phyloP scores from a whole-genome alignment of 805 yeast species.

The Candida easanensis region DNA sequence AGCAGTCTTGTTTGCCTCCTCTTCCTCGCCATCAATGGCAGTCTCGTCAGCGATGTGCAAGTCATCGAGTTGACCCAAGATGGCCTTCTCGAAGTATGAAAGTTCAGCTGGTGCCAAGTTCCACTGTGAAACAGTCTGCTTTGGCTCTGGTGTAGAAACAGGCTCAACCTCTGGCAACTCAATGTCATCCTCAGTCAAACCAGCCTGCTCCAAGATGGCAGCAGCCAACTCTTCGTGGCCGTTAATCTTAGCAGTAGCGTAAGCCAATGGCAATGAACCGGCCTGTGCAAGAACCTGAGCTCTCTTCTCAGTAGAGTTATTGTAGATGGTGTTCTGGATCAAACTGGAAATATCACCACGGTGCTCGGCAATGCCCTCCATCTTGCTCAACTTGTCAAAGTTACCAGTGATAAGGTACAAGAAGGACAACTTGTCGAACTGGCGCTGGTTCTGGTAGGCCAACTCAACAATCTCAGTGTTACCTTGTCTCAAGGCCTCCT shows the following conservation, averaged over 20 bases:
- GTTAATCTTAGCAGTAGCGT: slow-evolving; percentile 84
- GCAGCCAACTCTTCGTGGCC: slow-evolving; percentile 78
- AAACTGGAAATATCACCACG: slow-evolving; percentile 79
- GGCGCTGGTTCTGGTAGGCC: slow-evolving; percentile 82
- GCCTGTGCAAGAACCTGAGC: slow-evolving; percentile 69
- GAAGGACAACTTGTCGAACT: slow-evolving; percentile 87
- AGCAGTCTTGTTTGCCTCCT: slow-evolving; percentile 20
- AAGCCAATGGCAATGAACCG: slow-evolving; percentile 87
- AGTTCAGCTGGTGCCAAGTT: slow-evolving; percentile 71
- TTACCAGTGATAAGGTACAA: slow-evolving; percentile 86
- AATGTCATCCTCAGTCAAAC: slow-evolving; percentile 59
- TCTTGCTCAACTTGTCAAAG: slow-evolving; percentile 64
- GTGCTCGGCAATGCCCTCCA: slow-evolving; percentile 86
- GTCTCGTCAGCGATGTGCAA: slow-evolving; percentile 50
- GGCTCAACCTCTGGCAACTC: slow-evolving; percentile 55
- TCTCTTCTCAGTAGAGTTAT: slow-evolving; percentile 72
- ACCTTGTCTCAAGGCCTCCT: slow-evolving; percentile 89
- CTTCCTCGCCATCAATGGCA: slow-evolving; percentile 23
- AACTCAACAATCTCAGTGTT: slow-evolving; percentile 81
- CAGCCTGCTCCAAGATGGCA: slow-evolving; percentile 68
- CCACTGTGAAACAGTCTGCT: slow-evolving; percentile 60
- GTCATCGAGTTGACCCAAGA: slow-evolving; percentile 73
- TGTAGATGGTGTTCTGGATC: slow-evolving; percentile 78
- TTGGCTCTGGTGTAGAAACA: slow-evolving; percentile 46
- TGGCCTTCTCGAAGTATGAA: slow-evolving; percentile 83